phyloP scores from a whole-genome alignment of 306 rosid genomes.

The Sechiopsis laciniata region DNA sequence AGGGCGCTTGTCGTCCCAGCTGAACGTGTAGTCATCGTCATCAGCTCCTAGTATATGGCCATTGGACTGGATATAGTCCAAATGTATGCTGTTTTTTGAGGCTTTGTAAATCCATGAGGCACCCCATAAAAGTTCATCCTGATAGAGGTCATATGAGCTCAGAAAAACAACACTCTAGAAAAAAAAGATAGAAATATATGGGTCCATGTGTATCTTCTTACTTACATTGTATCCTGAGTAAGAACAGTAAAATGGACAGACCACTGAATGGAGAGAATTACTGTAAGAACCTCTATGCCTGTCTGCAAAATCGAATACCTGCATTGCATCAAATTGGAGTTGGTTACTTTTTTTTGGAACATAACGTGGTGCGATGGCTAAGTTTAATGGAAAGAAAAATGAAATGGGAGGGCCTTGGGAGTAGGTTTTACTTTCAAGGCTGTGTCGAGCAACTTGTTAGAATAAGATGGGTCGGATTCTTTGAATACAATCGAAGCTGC shows the following conservation, averaged over 20 bases:
- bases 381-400: not conserved
- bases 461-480: slow-evolving; percentile 57
- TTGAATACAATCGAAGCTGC: slow-evolving; percentile 81
- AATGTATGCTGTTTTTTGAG: slow-evolving; percentile 42
- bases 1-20: slow-evolving; percentile 91
- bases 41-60: slow-evolving; percentile 80
- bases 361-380: not conserved
- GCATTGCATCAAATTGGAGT: slow-evolving; percentile 18
- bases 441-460: slow-evolving; percentile 55
- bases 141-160: not conserved
- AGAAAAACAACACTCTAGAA: not conserved
- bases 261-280: slow-evolving; percentile 58
- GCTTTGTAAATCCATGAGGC: slow-evolving; percentile 87
- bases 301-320: slow-evolving; percentile 75
- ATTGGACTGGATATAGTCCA: slow-evolving; percentile 60
- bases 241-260: slow-evolving; percentile 90
- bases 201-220: not conserved
- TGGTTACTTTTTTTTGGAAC: not conserved
- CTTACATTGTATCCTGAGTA: slow-evolving; percentile 82
- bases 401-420: not conserved
- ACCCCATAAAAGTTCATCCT: slow-evolving; percentile 98
- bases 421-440: slow-evolving; percentile 46
- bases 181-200: not conserved
- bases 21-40: slow-evolving; percentile 60
- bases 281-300: slow-evolving; percentile 78